A percentile compares a stretch with the other conserved stretches of the same genome.
Conservation (phyloP, 2,329 filamentous ascomycete species). For the Epicoccum sorghinum region DNA sequence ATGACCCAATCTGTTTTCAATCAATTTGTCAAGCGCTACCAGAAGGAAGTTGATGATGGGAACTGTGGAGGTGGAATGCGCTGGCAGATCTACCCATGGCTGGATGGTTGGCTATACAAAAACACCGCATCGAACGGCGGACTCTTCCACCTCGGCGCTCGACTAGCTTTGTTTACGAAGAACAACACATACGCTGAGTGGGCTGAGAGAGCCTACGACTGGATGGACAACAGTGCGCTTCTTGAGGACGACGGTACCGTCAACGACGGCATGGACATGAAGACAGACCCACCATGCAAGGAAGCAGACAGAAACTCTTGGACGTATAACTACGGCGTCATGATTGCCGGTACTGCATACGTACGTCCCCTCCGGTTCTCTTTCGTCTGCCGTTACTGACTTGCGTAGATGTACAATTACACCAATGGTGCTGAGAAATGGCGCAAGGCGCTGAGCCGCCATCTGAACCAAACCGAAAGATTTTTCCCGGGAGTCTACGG, state of each 20-base stretch:
- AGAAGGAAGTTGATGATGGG: slow-evolving; percentile 28
- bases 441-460: slow-evolving; percentile 36
- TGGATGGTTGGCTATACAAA: slow-evolving; percentile 47
- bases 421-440: slow-evolving; percentile 46
- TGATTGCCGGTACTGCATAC: slow-evolving; percentile 44
- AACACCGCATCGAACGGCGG: slow-evolving; percentile 49
- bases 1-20: slow-evolving; percentile 52
- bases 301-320: slow-evolving; percentile 41
- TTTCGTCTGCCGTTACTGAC: slow-evolving; percentile 9
- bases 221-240: slow-evolving; percentile 38
- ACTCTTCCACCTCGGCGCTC: slow-evolving; percentile 47
- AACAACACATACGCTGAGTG: slow-evolving; percentile 46
- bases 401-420: slow-evolving; percentile 47
- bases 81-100: slow-evolving; percentile 47
- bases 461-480: slow-evolving; percentile 39
- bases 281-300: slow-evolving; percentile 28
- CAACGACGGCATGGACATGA: slow-evolving; percentile 36
- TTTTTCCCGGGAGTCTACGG: slow-evolving; percentile 48
- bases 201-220: slow-evolving; percentile 46
- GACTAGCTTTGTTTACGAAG: slow-evolving; percentile 46
- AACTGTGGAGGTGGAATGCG: slow-evolving; percentile 44
- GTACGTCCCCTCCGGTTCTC: slow-evolving; percentile 16
- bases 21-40: slow-evolving; percentile 43
- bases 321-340: slow-evolving; percentile 48
- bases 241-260: slow-evolving; percentile 33